phyloP scores from a whole-genome alignment of 495 filamentous ascomycete genomes.

The Daldinia concentrica region DNA sequence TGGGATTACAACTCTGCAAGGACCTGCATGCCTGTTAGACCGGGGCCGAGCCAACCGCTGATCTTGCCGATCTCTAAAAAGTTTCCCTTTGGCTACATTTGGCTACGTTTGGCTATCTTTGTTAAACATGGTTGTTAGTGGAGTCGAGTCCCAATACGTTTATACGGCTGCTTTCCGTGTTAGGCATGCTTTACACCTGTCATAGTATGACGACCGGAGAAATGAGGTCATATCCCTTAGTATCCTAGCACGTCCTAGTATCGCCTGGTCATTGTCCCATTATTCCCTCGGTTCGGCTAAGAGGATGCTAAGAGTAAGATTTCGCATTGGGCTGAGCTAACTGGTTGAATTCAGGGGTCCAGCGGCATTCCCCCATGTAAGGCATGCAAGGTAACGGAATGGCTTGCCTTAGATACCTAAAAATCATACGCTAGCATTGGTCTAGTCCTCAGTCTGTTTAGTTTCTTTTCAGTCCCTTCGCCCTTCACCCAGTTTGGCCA shows the following conservation, averaged over 20 bases:
- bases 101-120: neutral
- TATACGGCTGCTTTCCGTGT: slow-evolving; percentile 5
- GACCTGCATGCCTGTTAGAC: slow-evolving; percentile 25
- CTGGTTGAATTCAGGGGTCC: slow-evolving; percentile 32
- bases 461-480: neutral
- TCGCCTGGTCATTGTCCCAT: slow-evolving; percentile 1
- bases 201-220: slow-evolving; percentile 25
- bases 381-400: slow-evolving; percentile 28
- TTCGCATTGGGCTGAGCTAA: slow-evolving; percentile 26
- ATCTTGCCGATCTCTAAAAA: slow-evolving; percentile 37
- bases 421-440: slow-evolving; percentile 9
- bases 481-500: neutral
- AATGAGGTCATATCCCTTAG: slow-evolving; percentile 32
- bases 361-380: slow-evolving; percentile 19
- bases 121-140: slow-evolving; percentile 19
- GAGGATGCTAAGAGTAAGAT: slow-evolving; percentile 22
- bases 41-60: slow-evolving; percentile 29
- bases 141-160: slow-evolving; percentile 11
- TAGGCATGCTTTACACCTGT: slow-evolving; percentile 31
- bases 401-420: slow-evolving; percentile 19
- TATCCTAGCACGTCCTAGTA: slow-evolving; percentile 1
- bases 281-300: slow-evolving; percentile 37
- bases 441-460: neutral
- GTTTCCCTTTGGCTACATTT: neutral
- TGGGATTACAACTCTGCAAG: slow-evolving; percentile 31